Evolutionary conservation across 106 monocot genomes (phyloP), one percentile per base, ranked within the genome.

Genomic region (Dendrobium huoshanense): DNA sequence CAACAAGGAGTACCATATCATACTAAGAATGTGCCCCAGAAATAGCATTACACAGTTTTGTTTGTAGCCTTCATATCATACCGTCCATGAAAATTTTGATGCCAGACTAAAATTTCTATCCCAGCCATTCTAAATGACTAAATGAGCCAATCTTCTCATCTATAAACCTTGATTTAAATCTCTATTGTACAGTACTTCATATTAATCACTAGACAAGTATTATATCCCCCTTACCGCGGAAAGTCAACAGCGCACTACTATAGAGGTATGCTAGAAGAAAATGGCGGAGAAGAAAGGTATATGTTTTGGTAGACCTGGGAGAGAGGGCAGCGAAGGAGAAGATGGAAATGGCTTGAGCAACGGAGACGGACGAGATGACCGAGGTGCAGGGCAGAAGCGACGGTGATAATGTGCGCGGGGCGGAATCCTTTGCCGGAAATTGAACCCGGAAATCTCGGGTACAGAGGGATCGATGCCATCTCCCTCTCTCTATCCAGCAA

Each of bases 371-470:
- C 44, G 70, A 70, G 7, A 67, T 79, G 72, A 79, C 84, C 80
- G 76, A 88, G 80, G n/a, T 72, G 88, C 15, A 82, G 77, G 24
- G 82, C 84, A 72, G 82, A 74, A 77, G 82, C 64, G 43, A 75
- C 81, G 65, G 81, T 48, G 84, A 84, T 43, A 43, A 87, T 48
- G 61, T 77, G 65, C 5, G 41, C 25, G 19, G 76, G 75, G 27
- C 58, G 41, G 76, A 41, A 51, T 31, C 58, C 76, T 19, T 75
- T 17, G 75, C 48, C 78, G 78, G 41, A 59, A 41, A 58, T 78
- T 37, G 37, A 59, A 56, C 59, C 16, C 18, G 55, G 78, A 37
- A 41, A 59, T 4, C 78, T 37, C 9, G 59, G 59, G 16, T 20
- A 59, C 20, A 59, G 37, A 40, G 58, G 59, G 5, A 78, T n/a